Percentiles rank a stretch among this genome's conserved stretches.
Evolutionary conservation across 768 basidiomycete species (phyloP).

Genomic region (Rhizopogon roseolus): DNA sequence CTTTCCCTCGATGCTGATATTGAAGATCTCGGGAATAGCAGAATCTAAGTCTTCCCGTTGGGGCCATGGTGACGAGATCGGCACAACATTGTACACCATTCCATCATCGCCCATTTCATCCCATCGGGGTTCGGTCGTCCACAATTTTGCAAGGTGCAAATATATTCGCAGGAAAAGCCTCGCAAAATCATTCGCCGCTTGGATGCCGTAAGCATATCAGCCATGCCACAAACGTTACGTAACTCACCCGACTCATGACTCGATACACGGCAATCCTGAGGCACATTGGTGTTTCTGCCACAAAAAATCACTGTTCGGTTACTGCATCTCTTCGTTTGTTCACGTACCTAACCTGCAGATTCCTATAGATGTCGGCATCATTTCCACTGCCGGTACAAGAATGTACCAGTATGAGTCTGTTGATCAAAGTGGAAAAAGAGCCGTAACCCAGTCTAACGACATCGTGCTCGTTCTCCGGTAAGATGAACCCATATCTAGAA

Average conservation of each 20-base stretch:
- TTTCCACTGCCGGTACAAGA: background rate
- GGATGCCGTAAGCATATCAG: background rate
- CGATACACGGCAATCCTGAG: background rate
- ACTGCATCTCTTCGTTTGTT: background rate
- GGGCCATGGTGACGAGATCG: background rate
- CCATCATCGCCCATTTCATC: background rate
- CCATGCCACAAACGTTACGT: background rate
- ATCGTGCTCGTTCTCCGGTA: slow-evolving; percentile 73
- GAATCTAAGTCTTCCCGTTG: background rate
- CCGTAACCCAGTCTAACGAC: slow-evolving; percentile 32
- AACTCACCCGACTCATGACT: background rate
- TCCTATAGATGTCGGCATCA: slow-evolving; percentile 13
- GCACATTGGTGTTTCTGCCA: background rate
- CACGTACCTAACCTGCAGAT: background rate
- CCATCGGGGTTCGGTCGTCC: background rate
- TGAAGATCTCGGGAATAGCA: slow-evolving; percentile 17
- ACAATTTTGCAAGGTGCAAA: background rate
- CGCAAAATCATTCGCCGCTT: background rate
- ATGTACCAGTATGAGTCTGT: slow-evolving; percentile 9
- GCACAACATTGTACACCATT: background rate
- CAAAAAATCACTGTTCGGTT: background rate
- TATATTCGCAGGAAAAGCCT: background rate
- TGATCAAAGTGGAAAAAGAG: slow-evolving; percentile 11
- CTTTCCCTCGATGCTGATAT: slow-evolving; percentile 46
- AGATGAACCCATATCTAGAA: slow-evolving; percentile 64